These are phyloP conservation scores for Boletus rubescentipes DNA, from an alignment of 768 basidiomycete species.

Conservation along the genomic window DNA sequence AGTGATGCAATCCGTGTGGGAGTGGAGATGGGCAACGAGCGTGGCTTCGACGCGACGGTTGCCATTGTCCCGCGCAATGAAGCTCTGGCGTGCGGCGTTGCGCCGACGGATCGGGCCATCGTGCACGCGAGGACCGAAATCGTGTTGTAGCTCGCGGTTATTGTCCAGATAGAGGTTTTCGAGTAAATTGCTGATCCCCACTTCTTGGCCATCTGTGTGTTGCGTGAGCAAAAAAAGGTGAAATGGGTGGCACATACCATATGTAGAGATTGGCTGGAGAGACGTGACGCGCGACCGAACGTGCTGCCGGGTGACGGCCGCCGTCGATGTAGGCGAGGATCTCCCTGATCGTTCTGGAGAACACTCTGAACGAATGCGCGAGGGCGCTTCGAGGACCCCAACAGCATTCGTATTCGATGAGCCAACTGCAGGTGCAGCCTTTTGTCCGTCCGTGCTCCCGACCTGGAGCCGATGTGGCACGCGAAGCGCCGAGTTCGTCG, in stretches of 20 bases:
- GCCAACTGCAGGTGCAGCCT: conserved; percentile 88
- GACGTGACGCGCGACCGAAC: conserved; percentile 51
- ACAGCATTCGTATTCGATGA: conserved; percentile 81
- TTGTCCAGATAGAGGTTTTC: conserved; percentile 90
- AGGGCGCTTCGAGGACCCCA: conserved; percentile 78
- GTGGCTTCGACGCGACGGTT: conserved; percentile 68
- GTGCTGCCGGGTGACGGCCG: conserved; percentile 50
- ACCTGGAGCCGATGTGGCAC: conserved; percentile 64
- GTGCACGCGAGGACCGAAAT: conserved; percentile 88
- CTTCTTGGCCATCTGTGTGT: conserved; percentile 78
- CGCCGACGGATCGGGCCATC: conserved; percentile 80
- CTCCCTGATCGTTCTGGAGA: conserved; percentile 75
- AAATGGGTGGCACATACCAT: conserved; percentile 46
- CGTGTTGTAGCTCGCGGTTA: conserved; percentile 78
- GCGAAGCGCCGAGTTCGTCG: conserved; percentile 60
- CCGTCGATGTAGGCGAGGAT: conserved; percentile 71
- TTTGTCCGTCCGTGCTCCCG: conserved; percentile 72
- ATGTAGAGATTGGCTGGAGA: conserved; percentile 62
- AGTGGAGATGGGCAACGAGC: conserved; percentile 79
- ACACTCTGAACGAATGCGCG: conserved; percentile 60
- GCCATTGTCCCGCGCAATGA: conserved; percentile 62
- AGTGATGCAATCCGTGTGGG: conserved; percentile 79
- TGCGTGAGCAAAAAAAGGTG: not conserved
- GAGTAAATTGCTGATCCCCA: conserved; percentile 82
- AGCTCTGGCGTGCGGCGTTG: conserved; percentile 66